Conservation (phyloP, 768 basidiomycete species). For the Lentinula sp. region DNA sequence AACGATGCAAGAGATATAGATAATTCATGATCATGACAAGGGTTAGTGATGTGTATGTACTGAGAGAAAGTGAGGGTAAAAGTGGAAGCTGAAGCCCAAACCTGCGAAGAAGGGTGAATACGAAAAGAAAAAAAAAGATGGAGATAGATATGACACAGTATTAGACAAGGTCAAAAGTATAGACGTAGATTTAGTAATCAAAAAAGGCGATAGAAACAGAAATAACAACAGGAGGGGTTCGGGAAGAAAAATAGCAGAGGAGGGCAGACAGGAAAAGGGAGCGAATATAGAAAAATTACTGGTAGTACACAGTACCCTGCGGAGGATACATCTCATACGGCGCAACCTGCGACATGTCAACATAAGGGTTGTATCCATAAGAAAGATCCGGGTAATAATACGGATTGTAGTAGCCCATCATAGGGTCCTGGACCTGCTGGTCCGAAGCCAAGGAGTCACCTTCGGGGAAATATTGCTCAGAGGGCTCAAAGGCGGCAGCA, state of each 20-base stretch:
- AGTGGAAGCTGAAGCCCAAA: not conserved
- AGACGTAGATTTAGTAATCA: not conserved
- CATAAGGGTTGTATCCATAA: constrained; percentile 60
- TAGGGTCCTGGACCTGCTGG: constrained; percentile 23
- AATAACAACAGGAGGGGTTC: not conserved
- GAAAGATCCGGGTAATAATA: constrained; percentile 66
- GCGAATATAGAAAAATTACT: constrained; percentile 21
- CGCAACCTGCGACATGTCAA: constrained; percentile 61
- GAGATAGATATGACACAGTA: not conserved
- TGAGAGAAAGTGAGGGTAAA: not conserved
- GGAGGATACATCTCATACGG: constrained; percentile 63
- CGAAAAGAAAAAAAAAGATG: not conserved
- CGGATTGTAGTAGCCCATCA: constrained; percentile 58
- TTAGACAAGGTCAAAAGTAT: not conserved
- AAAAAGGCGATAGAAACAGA: not conserved
- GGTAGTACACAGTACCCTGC: constrained; percentile 59
- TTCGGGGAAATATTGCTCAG: constrained; percentile 18
- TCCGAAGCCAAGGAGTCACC: constrained; percentile 16
- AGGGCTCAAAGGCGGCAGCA: constrained; percentile 16
- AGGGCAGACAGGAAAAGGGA: constrained; percentile 15
- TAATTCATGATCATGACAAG: not conserved
- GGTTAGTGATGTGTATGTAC: not conserved
- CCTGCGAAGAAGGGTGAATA: not conserved
- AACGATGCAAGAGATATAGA: not conserved
- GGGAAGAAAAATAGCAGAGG: not conserved